A percentile compares a stretch with the other conserved stretches of the same genome.
Evolutionary conservation across 2,329 filamentous ascomycete genomes (phyloP).

Genomic region (Aspergillus japonicus): DNA sequence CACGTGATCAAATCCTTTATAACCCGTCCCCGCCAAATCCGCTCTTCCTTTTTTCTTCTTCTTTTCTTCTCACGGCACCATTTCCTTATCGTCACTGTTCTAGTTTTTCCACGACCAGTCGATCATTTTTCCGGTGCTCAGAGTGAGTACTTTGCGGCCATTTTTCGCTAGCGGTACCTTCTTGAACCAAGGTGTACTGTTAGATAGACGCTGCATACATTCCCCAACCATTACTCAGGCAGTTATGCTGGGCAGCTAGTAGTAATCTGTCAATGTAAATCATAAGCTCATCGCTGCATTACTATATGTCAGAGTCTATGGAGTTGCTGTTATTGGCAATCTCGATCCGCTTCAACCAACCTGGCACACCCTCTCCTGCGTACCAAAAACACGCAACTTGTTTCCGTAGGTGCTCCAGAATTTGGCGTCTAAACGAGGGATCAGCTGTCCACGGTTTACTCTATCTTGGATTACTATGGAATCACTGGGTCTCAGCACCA

Average conservation of each 20-base stretch:
- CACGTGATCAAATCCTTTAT: slow-evolving; percentile 27
- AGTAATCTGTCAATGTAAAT: neutral
- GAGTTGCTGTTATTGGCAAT: neutral
- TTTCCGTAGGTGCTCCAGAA: slow-evolving; percentile 63
- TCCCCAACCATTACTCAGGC: slow-evolving; percentile 2
- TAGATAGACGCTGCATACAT: slow-evolving; percentile 97
- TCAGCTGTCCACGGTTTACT: slow-evolving; percentile 41
- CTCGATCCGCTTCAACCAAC: slow-evolving; percentile 8
- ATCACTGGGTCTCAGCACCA: neutral
- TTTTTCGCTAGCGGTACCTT: slow-evolving; percentile 99
- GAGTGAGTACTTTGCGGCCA: slow-evolving; percentile 72
- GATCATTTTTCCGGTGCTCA: slow-evolving; percentile 91
- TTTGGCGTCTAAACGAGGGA: slow-evolving; percentile 51
- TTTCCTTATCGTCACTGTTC: slow-evolving; percentile 92
- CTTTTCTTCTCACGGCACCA: slow-evolving; percentile 62
- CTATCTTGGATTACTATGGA: slow-evolving; percentile 21
- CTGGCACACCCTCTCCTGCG: slow-evolving; percentile 50
- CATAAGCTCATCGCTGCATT: neutral
- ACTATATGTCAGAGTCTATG: neutral
- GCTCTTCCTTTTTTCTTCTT: slow-evolving; percentile 14
- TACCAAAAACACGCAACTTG: slow-evolving; percentile 60
- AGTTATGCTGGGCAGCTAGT: neutral
- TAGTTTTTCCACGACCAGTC: slow-evolving; percentile 68
- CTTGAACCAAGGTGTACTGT: slow-evolving; percentile 74
- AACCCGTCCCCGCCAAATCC: slow-evolving; percentile 21